phyloP scores from a whole-genome alignment of 2,329 filamentous ascomycete genomes.

The Botryotinia calthae region DNA sequence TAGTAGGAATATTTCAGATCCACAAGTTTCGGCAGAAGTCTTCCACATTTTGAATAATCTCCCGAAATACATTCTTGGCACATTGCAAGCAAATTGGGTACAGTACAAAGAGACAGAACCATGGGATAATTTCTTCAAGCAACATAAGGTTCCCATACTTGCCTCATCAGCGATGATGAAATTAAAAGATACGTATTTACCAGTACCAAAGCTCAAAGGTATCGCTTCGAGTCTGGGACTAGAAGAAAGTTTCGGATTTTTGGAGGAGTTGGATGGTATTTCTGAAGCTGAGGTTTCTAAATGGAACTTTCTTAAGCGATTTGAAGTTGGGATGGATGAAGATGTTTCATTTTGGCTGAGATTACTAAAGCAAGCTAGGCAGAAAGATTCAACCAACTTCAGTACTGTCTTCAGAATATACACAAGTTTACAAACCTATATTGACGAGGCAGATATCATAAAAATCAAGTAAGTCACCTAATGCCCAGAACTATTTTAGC shows the following conservation, averaged over 20 bases:
- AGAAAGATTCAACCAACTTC: neutral
- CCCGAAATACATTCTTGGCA: neutral
- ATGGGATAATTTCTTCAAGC: neutral
- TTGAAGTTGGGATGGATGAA: neutral
- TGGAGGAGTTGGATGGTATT: neutral
- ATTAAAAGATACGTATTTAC: rapidly evolving
- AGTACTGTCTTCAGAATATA: neutral
- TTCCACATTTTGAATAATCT: rapidly evolving
- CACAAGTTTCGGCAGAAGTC: neutral
- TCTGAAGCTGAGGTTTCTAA: neutral
- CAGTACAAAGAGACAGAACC: neutral
- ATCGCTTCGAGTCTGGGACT: neutral
- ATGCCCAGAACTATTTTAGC: rapidly evolving
- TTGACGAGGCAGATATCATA: neutral
- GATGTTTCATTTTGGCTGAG: neutral
- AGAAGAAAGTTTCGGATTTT: neutral
- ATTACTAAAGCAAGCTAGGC: neutral
- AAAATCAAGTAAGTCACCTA: neutral
- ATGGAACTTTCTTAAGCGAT: neutral
- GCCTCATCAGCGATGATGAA: neutral
- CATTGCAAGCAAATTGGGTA: neutral
- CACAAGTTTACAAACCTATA: rapidly evolving
- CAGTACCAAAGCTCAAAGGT: neutral
- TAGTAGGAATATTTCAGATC: neutral
- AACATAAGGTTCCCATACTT: neutral